Percentiles rank a stretch among this genome's conserved stretches.
Evolutionary conservation across 306 rosid species (phyloP).

Genomic region (Luffa acutangula): DNA sequence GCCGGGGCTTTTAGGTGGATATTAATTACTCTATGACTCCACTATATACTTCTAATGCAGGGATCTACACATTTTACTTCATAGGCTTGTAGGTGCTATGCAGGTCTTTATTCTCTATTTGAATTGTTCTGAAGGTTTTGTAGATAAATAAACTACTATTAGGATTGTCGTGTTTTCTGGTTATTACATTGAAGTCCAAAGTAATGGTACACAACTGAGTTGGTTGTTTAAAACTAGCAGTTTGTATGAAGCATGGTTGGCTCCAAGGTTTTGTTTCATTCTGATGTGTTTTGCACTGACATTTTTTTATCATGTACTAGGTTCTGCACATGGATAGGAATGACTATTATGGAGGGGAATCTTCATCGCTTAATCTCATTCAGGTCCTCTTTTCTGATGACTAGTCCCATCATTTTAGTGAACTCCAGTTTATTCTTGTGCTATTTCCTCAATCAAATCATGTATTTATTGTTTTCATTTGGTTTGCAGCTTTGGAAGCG

Average conservation of each 20-base stretch:
- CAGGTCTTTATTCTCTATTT: neutral
- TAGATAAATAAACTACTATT: neutral
- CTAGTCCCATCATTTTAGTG: neutral
- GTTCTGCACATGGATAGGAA: conserved; percentile 97
- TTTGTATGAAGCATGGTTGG: neutral
- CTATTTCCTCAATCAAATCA: neutral
- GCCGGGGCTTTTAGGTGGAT: neutral
- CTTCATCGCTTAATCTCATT: conserved; percentile 77
- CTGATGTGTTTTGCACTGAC: neutral
- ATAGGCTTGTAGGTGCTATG: neutral
- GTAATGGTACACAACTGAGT: neutral
- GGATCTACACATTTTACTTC: neutral
- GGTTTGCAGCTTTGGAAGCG: conserved; percentile 79
- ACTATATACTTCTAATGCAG: neutral
- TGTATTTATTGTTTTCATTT: neutral
- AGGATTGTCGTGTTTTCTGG: neutral
- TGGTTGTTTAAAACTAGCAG: neutral
- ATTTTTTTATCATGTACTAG: conserved; percentile 20
- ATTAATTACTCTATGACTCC: neutral
- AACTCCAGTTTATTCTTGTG: neutral
- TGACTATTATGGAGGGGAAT: conserved; percentile 94
- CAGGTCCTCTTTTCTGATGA: conserved; percentile 39
- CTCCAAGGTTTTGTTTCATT: neutral
- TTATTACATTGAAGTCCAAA: neutral
- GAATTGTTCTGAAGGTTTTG: neutral